Conservation (phyloP, 345 rosid genomes). For the Trapa incisa region DNA sequence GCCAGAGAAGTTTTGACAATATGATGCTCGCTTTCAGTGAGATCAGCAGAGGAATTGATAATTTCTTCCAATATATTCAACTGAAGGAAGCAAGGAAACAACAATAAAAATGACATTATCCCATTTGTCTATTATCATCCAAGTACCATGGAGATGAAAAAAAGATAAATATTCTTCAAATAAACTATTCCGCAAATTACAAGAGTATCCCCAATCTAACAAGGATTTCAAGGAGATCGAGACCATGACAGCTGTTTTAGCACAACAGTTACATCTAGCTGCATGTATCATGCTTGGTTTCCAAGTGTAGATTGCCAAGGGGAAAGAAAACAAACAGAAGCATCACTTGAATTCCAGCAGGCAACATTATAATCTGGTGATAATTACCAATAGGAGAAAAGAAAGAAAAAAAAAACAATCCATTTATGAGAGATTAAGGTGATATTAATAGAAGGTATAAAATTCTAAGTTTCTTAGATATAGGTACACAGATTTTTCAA, state of each 20-base stretch:
- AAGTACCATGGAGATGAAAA: background rate
- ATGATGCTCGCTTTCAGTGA: slow-evolving; percentile 34
- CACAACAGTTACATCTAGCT: background rate
- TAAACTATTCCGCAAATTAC: background rate
- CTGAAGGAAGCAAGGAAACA: slow-evolving; percentile 23
- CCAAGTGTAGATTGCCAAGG: background rate
- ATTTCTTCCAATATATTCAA: slow-evolving; percentile 75
- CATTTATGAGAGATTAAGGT: too few relatives aligned
- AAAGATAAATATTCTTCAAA: background rate
- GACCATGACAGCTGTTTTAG: background rate
- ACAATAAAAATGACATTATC: background rate
- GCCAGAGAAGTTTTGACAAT: slow-evolving; percentile 46
- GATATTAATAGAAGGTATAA: background rate
- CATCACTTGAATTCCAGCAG: background rate
- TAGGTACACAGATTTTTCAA: background rate
- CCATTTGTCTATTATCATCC: background rate
- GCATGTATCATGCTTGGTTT: background rate
- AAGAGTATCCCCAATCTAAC: background rate
- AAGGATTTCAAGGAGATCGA: background rate
- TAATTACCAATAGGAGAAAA: background rate
- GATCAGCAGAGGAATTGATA: slow-evolving; percentile 38
- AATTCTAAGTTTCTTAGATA: background rate
- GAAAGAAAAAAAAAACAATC: background rate
- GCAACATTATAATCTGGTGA: background rate
- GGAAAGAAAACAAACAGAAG: background rate